phyloP scores from a whole-genome alignment of 2,329 filamentous ascomycete genomes.

The Fusarium sp. region DNA sequence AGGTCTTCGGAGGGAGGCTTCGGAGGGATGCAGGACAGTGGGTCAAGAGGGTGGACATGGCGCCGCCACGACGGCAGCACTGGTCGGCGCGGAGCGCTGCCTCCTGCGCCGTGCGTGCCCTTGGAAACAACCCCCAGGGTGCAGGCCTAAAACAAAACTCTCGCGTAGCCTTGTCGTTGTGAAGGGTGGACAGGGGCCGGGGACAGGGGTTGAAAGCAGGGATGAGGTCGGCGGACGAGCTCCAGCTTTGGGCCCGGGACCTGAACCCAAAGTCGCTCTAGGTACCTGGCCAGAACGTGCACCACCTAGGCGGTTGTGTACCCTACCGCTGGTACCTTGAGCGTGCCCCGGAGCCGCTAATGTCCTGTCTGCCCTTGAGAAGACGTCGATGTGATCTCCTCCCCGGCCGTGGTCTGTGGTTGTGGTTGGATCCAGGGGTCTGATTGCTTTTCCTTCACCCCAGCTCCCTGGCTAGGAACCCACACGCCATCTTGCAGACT shows the following conservation, averaged over 20 bases:
- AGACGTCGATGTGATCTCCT: constrained; percentile 42
- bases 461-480: constrained; percentile 45
- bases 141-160: constrained; percentile 41
- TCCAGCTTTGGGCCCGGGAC: constrained; percentile 35
- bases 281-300: constrained; percentile 40
- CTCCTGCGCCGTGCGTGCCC: constrained; percentile 19
- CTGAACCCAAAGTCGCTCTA: constrained; percentile 41
- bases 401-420: constrained; percentile 33
- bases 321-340: constrained; percentile 25
- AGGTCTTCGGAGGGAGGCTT: constrained; percentile 36
- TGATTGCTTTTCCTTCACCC: constrained; percentile 45
- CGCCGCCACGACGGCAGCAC: constrained; percentile 47
- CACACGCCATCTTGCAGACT: constrained; percentile 48
- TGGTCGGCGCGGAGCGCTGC: constrained; percentile 40
- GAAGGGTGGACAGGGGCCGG: constrained; percentile 27
- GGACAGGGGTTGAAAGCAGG: constrained; percentile 40
- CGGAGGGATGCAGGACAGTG: constrained; percentile 39
- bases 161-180: constrained; percentile 45
- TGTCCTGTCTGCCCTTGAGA: constrained; percentile 30
- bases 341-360: constrained; percentile 23
- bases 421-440: constrained; percentile 41
- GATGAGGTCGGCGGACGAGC: constrained; percentile 35
- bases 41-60: constrained; percentile 39
- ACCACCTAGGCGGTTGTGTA: constrained; percentile 18
- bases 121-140: constrained; percentile 28